Percentiles rank a stretch among this genome's conserved stretches.
phyloP scores from a whole-genome alignment of 164 flowering plant genomes.

The Tetrastigma voinierianum region DNA sequence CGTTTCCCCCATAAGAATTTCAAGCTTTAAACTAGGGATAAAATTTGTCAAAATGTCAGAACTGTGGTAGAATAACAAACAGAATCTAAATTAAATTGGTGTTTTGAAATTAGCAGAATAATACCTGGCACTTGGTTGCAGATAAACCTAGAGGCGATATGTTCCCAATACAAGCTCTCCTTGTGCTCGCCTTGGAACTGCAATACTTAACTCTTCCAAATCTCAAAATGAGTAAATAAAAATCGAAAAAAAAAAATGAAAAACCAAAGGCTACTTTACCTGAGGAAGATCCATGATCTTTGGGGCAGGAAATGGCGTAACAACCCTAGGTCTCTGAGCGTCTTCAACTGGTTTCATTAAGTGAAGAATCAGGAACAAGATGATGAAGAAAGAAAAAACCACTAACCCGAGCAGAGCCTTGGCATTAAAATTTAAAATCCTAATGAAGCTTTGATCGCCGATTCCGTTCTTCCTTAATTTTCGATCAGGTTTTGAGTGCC shows the following conservation, averaged over 20 bases:
- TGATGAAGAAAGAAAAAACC: constrained; percentile 23
- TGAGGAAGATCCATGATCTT: constrained; percentile 76
- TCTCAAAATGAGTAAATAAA: not conserved
- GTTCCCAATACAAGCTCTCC: constrained; percentile 97
- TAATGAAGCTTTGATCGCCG: constrained; percentile 18
- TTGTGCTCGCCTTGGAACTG: constrained; percentile 96
- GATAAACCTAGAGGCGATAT: constrained; percentile 84
- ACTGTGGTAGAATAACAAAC: no score
- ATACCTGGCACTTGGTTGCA: constrained; percentile 90
- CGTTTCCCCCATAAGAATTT: no score
- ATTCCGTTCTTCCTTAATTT: constrained; percentile 17
- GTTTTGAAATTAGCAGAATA: no score
- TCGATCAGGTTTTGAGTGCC: constrained; percentile 7
- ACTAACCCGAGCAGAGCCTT: constrained; percentile 34
- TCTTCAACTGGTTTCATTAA: constrained; percentile 22
- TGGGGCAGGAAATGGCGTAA: constrained; percentile 82
- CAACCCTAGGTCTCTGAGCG: constrained; percentile 44
- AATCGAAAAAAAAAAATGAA: not conserved
- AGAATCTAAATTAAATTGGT: no score
- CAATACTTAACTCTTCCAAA: constrained; percentile 15
- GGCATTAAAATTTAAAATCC: constrained; percentile 31
- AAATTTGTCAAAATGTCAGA: no score
- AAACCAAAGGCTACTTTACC: constrained; percentile 26
- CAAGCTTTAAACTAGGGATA: no score
- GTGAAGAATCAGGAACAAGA: constrained; percentile 23